A percentile compares a stretch with the other conserved stretches of the same genome.
Conservation (phyloP, 257 asterid genomes). For the Solanum appendiculatum region DNA sequence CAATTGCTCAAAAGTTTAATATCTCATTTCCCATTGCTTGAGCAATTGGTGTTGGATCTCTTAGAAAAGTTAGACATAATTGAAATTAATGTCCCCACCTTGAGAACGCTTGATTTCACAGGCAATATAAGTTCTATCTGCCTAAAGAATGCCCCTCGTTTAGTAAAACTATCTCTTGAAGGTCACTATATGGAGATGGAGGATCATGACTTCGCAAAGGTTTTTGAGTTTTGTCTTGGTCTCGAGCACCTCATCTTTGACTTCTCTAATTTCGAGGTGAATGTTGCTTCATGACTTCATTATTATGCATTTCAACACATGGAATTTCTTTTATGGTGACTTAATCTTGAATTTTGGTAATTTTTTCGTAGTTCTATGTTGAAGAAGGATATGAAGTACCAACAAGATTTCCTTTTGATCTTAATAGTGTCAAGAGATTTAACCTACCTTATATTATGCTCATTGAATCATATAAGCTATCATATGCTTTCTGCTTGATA, state of each 20-base stretch:
- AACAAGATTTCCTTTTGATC: neutral
- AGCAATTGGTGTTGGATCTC: too few species aligned
- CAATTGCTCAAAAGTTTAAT: too few species aligned
- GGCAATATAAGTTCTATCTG: too few species aligned
- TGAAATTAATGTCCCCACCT: too few species aligned
- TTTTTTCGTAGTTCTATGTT: neutral
- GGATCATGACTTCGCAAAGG: neutral
- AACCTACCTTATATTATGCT: neutral
- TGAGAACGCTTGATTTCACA: too few species aligned
- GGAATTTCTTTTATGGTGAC: neutral
- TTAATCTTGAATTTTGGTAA: neutral
- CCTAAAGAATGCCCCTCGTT: too few species aligned
- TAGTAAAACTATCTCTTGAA: too few species aligned
- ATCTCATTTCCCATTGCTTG: too few species aligned
- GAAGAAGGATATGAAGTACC: neutral
- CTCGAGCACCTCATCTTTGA: too few species aligned
- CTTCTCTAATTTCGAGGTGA: too few species aligned
- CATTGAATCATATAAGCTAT: neutral
- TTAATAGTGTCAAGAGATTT: neutral
- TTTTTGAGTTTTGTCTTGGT: neutral
- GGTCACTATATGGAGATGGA: neutral
- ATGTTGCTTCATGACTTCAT: too few species aligned
- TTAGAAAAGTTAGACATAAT: too few species aligned
- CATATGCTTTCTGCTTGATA: neutral
- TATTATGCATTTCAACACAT: neutral